phyloP scores from a whole-genome alignment of 2,329 filamentous ascomycete genomes.

The Xylariales sp. region DNA sequence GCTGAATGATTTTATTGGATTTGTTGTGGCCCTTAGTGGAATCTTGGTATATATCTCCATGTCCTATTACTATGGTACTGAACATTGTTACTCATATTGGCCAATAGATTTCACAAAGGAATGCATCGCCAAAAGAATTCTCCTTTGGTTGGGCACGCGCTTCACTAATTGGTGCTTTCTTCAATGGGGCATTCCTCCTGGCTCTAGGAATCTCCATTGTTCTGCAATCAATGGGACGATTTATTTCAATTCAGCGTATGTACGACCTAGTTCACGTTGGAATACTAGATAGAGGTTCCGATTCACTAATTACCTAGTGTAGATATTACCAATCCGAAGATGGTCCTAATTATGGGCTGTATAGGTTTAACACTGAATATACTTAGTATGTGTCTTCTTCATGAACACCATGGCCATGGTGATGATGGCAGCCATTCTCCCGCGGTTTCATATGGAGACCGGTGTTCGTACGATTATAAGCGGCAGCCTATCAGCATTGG shows the following conservation, averaged over 20 bases:
- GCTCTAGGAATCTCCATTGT: constrained; percentile 69
- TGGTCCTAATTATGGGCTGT: constrained; percentile 66
- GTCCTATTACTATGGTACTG: neutral
- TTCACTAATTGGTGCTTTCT: constrained; percentile 71
- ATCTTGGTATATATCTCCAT: constrained; percentile 48
- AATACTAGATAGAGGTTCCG: no score
- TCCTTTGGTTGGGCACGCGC: constrained; percentile 77
- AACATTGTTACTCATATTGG: neutral
- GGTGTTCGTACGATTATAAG: constrained; percentile 15
- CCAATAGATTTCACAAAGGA: constrained; percentile 50
- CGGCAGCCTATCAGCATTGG: constrained; percentile 17
- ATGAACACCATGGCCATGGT: constrained; percentile 47
- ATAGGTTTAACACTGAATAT: constrained; percentile 65
- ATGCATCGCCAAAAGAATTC: constrained; percentile 51
- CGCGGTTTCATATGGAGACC: constrained; percentile 21
- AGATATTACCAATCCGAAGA: constrained; percentile 61
- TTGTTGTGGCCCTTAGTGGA: constrained; percentile 61
- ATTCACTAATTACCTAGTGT: no score
- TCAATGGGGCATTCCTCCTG: constrained; percentile 73
- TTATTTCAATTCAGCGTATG: constrained; percentile 52
- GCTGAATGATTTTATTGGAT: constrained; percentile 67
- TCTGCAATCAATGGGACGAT: constrained; percentile 69
- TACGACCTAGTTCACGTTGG: constrained; percentile 4
- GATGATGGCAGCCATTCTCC: constrained; percentile 19
- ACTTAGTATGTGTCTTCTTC: constrained; percentile 58